A percentile compares a stretch with the other conserved stretches of the same genome.
Evolutionary conservation across 2,329 filamentous ascomycete genomes (phyloP).

Genomic region (Cercospora sojina): DNA sequence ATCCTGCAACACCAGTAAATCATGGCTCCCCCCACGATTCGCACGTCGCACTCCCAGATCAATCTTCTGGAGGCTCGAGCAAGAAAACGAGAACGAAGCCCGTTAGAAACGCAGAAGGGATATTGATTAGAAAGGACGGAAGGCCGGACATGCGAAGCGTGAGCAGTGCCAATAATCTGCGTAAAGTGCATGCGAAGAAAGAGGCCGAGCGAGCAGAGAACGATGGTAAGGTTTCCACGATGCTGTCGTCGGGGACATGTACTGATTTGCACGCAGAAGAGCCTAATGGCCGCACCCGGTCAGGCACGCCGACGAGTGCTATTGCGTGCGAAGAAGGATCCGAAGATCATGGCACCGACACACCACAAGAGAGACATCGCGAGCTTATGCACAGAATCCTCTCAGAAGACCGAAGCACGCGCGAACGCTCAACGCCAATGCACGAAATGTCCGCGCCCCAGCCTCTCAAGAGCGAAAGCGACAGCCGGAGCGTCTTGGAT

Average conservation of each 20-base stretch:
- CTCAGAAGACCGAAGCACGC: slow-evolving; percentile 18
- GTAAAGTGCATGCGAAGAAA: slow-evolving; percentile 53
- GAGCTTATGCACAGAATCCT: slow-evolving; percentile 38
- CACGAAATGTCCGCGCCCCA: slow-evolving; percentile 16
- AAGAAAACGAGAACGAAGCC: slow-evolving; percentile 54
- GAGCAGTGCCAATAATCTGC: slow-evolving; percentile 53
- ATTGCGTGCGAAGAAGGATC: slow-evolving; percentile 24
- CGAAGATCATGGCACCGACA: slow-evolving; percentile 21
- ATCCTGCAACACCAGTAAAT: slow-evolving; percentile 28
- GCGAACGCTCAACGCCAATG: slow-evolving; percentile 29
- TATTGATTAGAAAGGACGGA: slow-evolving; percentile 54
- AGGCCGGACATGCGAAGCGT: slow-evolving; percentile 53
- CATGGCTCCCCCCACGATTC: slow-evolving; percentile 20
- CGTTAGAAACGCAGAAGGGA: slow-evolving; percentile 50
- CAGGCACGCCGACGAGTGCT: slow-evolving; percentile 26
- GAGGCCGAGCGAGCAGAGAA: slow-evolving; percentile 41
- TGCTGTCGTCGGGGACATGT: background rate
- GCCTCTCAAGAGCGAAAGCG: slow-evolving; percentile 6
- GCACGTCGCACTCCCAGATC: slow-evolving; percentile 19
- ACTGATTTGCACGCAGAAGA: slow-evolving; percentile 22
- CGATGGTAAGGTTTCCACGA: slow-evolving; percentile 15
- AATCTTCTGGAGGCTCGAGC: slow-evolving; percentile 22
- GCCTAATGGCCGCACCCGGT: slow-evolving; percentile 21
- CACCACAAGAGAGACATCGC: slow-evolving; percentile 30
- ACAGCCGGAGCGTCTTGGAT: slow-evolving; percentile 10